phyloP scores from a whole-genome alignment of 2,329 filamentous ascomycete genomes.

The Alternaria arborescens region DNA sequence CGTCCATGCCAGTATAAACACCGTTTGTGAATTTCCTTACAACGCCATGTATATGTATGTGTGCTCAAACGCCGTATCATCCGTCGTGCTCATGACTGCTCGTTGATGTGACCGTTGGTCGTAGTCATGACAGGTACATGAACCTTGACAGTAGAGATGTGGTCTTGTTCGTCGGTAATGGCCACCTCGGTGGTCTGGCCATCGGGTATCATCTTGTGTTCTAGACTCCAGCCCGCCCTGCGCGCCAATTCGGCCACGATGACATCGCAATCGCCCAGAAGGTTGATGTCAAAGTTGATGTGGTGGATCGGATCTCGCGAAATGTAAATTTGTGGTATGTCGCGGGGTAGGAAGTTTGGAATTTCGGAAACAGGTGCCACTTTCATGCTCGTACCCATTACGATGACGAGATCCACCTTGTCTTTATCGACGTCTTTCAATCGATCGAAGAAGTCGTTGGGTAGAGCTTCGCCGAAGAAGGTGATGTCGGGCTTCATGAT shows the following conservation, averaged over 20 bases:
- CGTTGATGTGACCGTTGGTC: conserved; percentile 22
- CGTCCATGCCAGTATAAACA: conserved; percentile 13
- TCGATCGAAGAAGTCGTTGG: conserved; percentile 80
- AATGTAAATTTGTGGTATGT: conserved; percentile 90
- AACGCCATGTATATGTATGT: conserved; percentile 24
- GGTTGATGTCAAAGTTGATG: conserved; percentile 94
- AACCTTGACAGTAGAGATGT: conserved; percentile 42
- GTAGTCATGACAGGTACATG: conserved; percentile 25
- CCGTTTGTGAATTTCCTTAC: conserved; percentile 9
- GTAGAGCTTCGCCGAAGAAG: conserved; percentile 93
- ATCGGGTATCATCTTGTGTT: conserved; percentile 83
- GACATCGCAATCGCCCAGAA: conserved; percentile 93
- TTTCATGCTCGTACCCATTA: conserved; percentile 95
- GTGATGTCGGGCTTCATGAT: conserved; percentile 98
- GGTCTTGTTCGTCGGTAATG: conserved; percentile 40
- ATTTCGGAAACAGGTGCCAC: conserved; percentile 95
- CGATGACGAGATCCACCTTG: conserved; percentile 85
- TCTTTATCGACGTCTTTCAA: conserved; percentile 83
- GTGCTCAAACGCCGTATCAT: conserved; percentile 7
- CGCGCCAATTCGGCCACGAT: conserved; percentile 87
- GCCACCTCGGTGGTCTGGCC: conserved; percentile 68
- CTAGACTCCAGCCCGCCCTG: conserved; percentile 79
- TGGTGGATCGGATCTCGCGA: conserved; percentile 83
- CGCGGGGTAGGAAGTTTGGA: conserved; percentile 77
- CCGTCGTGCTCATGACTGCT: conserved; percentile 13